phyloP scores from a whole-genome alignment of 306 rosid species.

The Cucumis cinereus region DNA sequence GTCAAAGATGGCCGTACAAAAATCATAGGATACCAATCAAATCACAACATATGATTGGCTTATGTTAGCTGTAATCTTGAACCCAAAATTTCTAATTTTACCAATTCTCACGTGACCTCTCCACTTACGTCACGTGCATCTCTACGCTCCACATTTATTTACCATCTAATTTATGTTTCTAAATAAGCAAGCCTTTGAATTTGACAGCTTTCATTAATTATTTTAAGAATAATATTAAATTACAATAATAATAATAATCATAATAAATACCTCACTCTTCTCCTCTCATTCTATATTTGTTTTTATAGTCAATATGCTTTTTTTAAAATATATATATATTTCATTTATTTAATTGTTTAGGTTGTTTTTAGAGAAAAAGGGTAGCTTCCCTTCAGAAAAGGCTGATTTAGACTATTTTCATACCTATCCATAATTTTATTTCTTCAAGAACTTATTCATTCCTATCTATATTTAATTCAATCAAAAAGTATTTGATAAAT shows the following conservation, averaged over 20 bases:
- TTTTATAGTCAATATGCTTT: background rate
- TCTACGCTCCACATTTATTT: background rate
- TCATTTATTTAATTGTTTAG: background rate
- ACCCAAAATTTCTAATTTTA: background rate
- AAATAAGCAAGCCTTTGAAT: background rate
- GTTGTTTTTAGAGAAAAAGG: background rate
- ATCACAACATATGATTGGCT: background rate
- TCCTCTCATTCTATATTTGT: background rate
- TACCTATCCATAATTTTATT: background rate
- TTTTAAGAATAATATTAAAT: background rate
- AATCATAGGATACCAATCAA: constrained; percentile 5
- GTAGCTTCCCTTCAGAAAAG: background rate
- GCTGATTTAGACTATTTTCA: background rate
- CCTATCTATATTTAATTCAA: too few species aligned
- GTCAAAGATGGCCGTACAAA: background rate
- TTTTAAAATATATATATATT: background rate
- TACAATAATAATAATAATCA: background rate
- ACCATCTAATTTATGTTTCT: background rate
- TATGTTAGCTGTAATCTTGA: background rate
- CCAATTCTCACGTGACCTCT: background rate
- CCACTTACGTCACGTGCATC: background rate
- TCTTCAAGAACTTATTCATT: too few species aligned
- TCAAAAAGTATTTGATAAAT: too few species aligned
- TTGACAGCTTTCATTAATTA: background rate
- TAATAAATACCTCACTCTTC: background rate